These are phyloP conservation scores for Sporothrix schenckii DNA, from an alignment of 2,329 filamentous ascomycete genomes.

Conservation along the genomic window DNA sequence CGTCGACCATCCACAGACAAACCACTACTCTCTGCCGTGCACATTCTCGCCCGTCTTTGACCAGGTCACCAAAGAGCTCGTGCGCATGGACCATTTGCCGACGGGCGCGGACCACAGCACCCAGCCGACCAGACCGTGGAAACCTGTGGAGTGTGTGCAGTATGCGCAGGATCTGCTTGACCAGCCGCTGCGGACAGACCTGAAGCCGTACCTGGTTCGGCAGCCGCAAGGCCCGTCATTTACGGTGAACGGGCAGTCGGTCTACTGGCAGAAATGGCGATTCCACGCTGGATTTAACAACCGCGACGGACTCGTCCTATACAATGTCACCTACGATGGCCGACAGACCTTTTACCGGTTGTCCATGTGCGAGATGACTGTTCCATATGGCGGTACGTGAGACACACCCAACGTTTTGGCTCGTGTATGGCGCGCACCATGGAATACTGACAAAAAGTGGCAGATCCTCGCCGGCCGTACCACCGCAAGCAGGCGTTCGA, in stretches of 20 bases:
- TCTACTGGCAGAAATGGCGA: constrained; percentile 69
- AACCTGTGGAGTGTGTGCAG: constrained; percentile 39
- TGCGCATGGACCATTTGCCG: constrained; percentile 50
- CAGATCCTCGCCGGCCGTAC: constrained; percentile 63
- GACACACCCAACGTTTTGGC: not conserved
- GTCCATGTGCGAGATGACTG: constrained; percentile 69
- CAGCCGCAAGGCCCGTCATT: constrained; percentile 44
- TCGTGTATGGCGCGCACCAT: too few relatives aligned
- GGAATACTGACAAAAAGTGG: too few relatives aligned
- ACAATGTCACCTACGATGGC: constrained; percentile 66
- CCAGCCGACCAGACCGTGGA: constrained; percentile 39
- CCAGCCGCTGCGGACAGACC: constrained; percentile 2
- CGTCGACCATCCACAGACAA: constrained; percentile 45
- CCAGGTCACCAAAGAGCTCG: constrained; percentile 51
- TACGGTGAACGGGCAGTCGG: constrained; percentile 53
- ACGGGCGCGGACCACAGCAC: constrained; percentile 41
- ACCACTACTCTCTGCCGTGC: constrained; percentile 60
- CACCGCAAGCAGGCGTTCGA: constrained; percentile 74
- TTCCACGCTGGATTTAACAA: constrained; percentile 72
- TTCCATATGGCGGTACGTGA: constrained; percentile 56
- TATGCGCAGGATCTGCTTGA: constrained; percentile 45
- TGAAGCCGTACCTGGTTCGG: constrained; percentile 26
- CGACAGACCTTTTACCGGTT: constrained; percentile 58
- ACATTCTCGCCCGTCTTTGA: constrained; percentile 56
- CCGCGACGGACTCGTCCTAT: constrained; percentile 68